phyloP scores from a whole-genome alignment of 352 stramenopile species.

The Globisporangium middletonii region DNA sequence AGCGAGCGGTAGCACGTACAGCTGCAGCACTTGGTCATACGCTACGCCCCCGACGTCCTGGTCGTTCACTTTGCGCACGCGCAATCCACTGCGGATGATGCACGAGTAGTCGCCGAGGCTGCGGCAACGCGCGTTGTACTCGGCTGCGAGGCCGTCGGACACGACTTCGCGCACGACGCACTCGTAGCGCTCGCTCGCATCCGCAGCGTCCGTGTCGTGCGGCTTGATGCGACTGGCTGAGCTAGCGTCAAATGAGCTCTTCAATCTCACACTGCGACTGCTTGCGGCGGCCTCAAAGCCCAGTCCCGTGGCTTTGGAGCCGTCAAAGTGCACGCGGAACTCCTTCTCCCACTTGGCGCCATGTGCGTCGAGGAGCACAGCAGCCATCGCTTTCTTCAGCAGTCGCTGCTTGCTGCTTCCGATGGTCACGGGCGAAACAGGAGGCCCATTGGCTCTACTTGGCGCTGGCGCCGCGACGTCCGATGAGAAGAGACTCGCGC shows the following conservation, averaged over 20 bases:
- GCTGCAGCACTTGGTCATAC: constrained; percentile 43
- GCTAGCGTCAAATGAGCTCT: constrained; percentile 1
- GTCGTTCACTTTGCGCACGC: constrained; percentile 43
- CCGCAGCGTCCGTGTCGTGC: background rate
- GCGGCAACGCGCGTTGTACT: constrained; percentile 50
- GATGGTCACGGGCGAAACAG: too few relatives aligned
- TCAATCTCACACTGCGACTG: background rate
- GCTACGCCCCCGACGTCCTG: constrained; percentile 28
- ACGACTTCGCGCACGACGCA: constrained; percentile 40
- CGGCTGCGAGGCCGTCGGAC: constrained; percentile 26
- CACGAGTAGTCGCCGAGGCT: constrained; percentile 37
- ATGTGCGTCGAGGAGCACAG: constrained; percentile 12
- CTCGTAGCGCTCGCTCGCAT: constrained; percentile 18
- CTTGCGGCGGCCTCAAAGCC: constrained; percentile 20
- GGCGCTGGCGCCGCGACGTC: background rate
- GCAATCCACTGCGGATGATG: constrained; percentile 31
- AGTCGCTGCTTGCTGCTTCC: constrained; percentile 15
- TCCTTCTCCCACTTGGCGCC: constrained; percentile 42
- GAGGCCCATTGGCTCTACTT: background rate
- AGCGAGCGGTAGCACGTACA: constrained; percentile 8
- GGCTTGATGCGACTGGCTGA: background rate
- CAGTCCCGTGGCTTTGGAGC: constrained; percentile 37
- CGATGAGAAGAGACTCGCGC: constrained; percentile 18
- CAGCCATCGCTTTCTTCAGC: constrained; percentile 3
- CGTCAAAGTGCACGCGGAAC: constrained; percentile 55